Conservation (phyloP, 192 early-diverging fungal species). For the Mortierella alpina region DNA sequence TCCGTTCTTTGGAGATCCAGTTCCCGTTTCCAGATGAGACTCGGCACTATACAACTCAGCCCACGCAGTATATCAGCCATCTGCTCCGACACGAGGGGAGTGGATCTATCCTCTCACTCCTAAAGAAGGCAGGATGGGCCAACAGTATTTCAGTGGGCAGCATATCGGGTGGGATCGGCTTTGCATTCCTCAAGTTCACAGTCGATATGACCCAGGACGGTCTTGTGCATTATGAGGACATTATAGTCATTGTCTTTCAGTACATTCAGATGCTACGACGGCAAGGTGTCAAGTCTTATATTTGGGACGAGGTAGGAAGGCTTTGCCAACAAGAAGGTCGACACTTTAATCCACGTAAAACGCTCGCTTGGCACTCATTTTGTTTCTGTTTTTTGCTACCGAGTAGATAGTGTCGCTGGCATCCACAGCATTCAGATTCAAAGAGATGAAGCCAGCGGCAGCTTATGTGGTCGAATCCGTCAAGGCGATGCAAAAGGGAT, state of each 20-base stretch:
- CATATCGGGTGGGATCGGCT: slow-evolving; percentile 50
- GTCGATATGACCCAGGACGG: slow-evolving; percentile 84
- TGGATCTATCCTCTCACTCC: slow-evolving; percentile 81
- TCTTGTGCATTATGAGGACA: slow-evolving; percentile 78
- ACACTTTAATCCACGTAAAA: slow-evolving; percentile 54
- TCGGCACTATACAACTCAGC: slow-evolving; percentile 63
- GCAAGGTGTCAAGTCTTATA: slow-evolving; percentile 75
- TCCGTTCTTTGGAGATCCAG: slow-evolving; percentile 71
- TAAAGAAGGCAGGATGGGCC: slow-evolving; percentile 90
- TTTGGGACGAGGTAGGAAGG: slow-evolving; percentile 80
- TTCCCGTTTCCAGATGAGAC: slow-evolving; percentile 85
- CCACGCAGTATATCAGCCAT: slow-evolving; percentile 80
- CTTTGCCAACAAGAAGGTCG: slow-evolving; percentile 42
- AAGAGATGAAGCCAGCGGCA: slow-evolving; percentile 75
- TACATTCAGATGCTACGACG: slow-evolving; percentile 84
- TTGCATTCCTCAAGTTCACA: slow-evolving; percentile 82
- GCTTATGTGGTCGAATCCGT: slow-evolving; percentile 71
- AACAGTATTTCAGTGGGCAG: slow-evolving; percentile 67
- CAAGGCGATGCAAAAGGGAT: slow-evolving; percentile 77
- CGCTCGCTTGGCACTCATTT: slow-evolving; percentile 65
- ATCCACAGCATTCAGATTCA: slow-evolving; percentile 71
- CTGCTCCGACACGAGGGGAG: slow-evolving; percentile 87
- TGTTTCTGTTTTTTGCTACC: slow-evolving; percentile 38
- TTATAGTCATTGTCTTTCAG: slow-evolving; percentile 83
- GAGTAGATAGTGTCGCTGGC: slow-evolving; percentile 48